Conservation (phyloP, 768 basidiomycete species). For the Pholiota conissans region DNA sequence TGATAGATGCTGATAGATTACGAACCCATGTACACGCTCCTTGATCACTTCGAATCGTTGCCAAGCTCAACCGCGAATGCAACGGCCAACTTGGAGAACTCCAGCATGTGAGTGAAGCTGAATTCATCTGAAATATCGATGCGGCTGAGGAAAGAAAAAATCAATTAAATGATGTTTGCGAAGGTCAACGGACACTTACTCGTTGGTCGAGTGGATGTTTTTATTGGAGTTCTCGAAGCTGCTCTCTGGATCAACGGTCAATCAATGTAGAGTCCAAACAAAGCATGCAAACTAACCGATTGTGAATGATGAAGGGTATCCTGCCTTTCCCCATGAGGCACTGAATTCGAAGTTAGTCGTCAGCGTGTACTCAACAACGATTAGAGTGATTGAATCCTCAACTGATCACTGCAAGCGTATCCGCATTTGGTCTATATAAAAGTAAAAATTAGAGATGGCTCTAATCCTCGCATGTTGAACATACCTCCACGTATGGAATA, state of each 20-base stretch:
- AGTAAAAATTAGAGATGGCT: conserved; percentile 8
- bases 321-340: conserved; percentile 85
- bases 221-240: conserved; percentile 76
- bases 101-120: conserved; percentile 86
- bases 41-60: conserved; percentile 29
- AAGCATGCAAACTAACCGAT: conserved; percentile 54
- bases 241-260: conserved; percentile 47
- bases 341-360: conserved; percentile 26
- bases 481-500: conserved; percentile 74
- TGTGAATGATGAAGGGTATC: conserved; percentile 83
- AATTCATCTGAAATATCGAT: conserved; percentile 88
- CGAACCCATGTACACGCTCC: background rate
- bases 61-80: conserved; percentile 79
- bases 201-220: conserved; percentile 78
- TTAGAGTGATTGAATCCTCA: conserved; percentile 26
- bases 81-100: conserved; percentile 83
- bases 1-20: background rate
- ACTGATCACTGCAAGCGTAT: conserved; percentile 96
- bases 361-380: conserved; percentile 30
- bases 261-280: conserved; percentile 13
- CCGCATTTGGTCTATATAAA: conserved; percentile 75
- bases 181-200: conserved; percentile 55
- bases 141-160: conserved; percentile 45
- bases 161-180: background rate
- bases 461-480: conserved; percentile 15